phyloP scores from a whole-genome alignment of 805 yeast species.

The Sugiyamaella valdiviana region DNA sequence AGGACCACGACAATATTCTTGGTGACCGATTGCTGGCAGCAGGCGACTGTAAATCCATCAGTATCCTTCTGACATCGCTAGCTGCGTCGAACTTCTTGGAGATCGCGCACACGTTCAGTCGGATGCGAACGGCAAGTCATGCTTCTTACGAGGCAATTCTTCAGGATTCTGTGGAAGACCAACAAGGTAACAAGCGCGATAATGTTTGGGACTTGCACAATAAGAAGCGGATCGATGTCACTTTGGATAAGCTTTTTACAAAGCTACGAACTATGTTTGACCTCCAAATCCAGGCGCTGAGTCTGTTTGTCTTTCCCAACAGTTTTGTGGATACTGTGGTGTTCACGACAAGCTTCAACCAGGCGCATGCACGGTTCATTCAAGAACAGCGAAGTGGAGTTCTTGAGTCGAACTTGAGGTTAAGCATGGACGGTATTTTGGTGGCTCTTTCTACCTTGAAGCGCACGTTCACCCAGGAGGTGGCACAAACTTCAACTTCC shows the following conservation, averaged over 20 bases:
- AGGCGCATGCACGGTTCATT: conserved; percentile 26
- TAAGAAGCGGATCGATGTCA: conserved; percentile 8
- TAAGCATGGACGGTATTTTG: conserved; percentile 55
- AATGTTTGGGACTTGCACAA: not conserved
- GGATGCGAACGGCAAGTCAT: conserved; percentile 68
- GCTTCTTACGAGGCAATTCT: conserved; percentile 71
- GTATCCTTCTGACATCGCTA: conserved; percentile 69
- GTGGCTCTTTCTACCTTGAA: conserved; percentile 63
- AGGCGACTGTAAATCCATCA: conserved; percentile 55
- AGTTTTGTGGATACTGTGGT: conserved; percentile 74
- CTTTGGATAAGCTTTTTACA: conserved; percentile 13
- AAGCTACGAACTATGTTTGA: conserved; percentile 60
- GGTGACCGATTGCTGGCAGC: conserved; percentile 23
- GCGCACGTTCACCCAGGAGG: conserved; percentile 45
- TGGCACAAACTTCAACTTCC: conserved; percentile 42
- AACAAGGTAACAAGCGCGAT: conserved; percentile 22
- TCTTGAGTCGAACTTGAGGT: conserved; percentile 50
- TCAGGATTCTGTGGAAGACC: conserved; percentile 44
- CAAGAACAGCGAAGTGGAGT: conserved; percentile 27
- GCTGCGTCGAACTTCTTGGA: conserved; percentile 80
- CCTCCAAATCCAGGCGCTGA: conserved; percentile 50
- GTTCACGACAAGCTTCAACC: conserved; percentile 39
- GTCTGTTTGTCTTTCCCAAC: conserved; percentile 71
- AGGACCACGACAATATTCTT: conserved; percentile 36
- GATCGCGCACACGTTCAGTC: conserved; percentile 58